Base-by-base conservation (phyloP, 345 rosid genomes). In the Citrus reticulata region DNA sequence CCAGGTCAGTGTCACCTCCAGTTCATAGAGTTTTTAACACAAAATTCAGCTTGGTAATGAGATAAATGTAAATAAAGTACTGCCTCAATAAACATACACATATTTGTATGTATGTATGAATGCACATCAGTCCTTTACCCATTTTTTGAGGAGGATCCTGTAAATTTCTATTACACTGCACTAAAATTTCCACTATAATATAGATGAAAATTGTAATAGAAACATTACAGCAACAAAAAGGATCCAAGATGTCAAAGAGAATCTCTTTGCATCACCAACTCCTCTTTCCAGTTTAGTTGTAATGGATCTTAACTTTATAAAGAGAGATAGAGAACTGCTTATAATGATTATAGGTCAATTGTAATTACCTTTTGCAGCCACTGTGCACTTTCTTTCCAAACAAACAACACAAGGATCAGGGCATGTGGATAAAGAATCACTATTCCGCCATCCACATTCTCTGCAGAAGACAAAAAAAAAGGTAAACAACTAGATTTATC, bases 351-450 rank as follows among this genome's bases (percentile, higher is more conserved):
- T 54, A 69, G 39, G 51, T 75, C 32, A 35, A 25, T 32, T 9
- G 65, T 22, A 61, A 35, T 62, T 85, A 94, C 98, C 99, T 87
- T 91, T 88, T 76, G 97, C 97, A 1, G 93, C 88, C 4, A 96
- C 97, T 1, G 93, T 86, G 85, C 98, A 94, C 79, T 83, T 85
- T 84, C 92, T 91, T 74, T 96, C 99, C 76, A 96, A 83, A 78
- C 98, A 96, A 73, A 96, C 98, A 65, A 82, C 91, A 49, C 99
- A 94, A 34, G 95, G 90, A 78, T 96, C 98, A 69, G 85, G 88
- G 86, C 92, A 87, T 2, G 91, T 72, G 19, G 83, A 83, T 8
- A 82, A 78, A 54, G 84, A 83, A 76, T 88, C 91, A 54, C 70
- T 83, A 79, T 70, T 86, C 86, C 89, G 84, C 98, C 99, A 93